Conservation (phyloP, 2,329 filamentous ascomycete genomes). For the Coniochaeta ligniaria region DNA sequence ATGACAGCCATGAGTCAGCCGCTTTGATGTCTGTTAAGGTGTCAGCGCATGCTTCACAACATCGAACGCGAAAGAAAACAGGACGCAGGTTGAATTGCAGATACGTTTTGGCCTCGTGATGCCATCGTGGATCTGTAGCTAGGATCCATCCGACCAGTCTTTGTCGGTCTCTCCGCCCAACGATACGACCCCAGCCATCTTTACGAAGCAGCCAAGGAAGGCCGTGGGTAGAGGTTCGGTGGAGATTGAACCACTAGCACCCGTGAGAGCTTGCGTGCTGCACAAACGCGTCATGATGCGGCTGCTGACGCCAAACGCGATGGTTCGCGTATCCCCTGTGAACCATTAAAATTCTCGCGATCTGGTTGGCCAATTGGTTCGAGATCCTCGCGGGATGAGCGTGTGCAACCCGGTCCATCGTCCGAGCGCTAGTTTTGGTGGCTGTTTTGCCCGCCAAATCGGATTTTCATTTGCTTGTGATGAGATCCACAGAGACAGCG, state of each 20-base stretch:
- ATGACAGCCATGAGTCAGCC: neutral
- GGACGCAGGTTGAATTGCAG: neutral
- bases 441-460: neutral
- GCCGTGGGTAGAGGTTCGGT: neutral
- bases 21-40: too few relatives aligned
- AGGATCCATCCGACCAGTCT: neutral
- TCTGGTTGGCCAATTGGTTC: slow-evolving; percentile 1
- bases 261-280: neutral
- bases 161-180: neutral
- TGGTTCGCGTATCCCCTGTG: neutral
- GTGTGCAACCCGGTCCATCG: neutral
- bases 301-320: slow-evolving; percentile 4
- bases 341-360: neutral
- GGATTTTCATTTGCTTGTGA: neutral
- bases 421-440: neutral
- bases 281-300: slow-evolving; percentile 11
- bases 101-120: neutral
- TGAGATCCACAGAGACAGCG: neutral
- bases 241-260: neutral
- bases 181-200: neutral
- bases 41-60: neutral
- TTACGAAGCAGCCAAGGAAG: neutral
- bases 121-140: neutral
- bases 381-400: neutral
- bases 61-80: neutral